phyloP scores from a whole-genome alignment of 2,329 filamentous ascomycete genomes.

The Penicillium sp. region DNA sequence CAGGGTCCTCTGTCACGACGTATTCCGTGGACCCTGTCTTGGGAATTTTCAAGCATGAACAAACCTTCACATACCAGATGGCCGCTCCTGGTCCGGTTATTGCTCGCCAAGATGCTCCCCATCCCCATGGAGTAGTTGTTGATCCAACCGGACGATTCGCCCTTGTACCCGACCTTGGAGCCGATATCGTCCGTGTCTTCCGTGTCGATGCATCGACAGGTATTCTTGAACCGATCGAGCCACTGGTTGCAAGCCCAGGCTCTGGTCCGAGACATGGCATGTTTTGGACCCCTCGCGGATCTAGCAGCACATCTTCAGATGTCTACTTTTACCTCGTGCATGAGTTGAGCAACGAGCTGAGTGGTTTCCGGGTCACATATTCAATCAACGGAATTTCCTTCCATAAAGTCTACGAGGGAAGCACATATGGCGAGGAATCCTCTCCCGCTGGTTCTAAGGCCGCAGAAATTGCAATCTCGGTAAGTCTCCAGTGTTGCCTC shows the following conservation, averaged over 20 bases:
- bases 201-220: constrained; percentile 48
- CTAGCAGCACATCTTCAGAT: not conserved
- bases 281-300: constrained; percentile 46
- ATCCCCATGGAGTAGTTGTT: constrained; percentile 53
- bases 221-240: constrained; percentile 46
- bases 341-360: constrained; percentile 21
- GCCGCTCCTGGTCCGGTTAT: constrained; percentile 43
- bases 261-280: constrained; percentile 55
- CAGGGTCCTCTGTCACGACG: constrained; percentile 14
- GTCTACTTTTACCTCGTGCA: constrained; percentile 18
- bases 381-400: constrained; percentile 9
- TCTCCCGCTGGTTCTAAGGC: constrained; percentile 14
- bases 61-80: constrained; percentile 19
- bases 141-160: constrained; percentile 49
- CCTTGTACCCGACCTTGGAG: constrained; percentile 54
- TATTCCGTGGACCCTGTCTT: constrained; percentile 8
- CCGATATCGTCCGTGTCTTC: constrained; percentile 56
- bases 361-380: constrained; percentile 19
- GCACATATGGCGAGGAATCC: constrained; percentile 8
- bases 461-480: constrained; percentile 16
- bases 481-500: constrained; percentile 2
- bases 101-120: constrained; percentile 54
- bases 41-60: constrained; percentile 8
- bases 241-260: constrained; percentile 45
- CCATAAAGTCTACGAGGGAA: constrained; percentile 12